These are phyloP conservation scores for Sporothrix sp. DNA, from an alignment of 2,329 filamentous ascomycete genomes.

Conservation along the genomic window DNA sequence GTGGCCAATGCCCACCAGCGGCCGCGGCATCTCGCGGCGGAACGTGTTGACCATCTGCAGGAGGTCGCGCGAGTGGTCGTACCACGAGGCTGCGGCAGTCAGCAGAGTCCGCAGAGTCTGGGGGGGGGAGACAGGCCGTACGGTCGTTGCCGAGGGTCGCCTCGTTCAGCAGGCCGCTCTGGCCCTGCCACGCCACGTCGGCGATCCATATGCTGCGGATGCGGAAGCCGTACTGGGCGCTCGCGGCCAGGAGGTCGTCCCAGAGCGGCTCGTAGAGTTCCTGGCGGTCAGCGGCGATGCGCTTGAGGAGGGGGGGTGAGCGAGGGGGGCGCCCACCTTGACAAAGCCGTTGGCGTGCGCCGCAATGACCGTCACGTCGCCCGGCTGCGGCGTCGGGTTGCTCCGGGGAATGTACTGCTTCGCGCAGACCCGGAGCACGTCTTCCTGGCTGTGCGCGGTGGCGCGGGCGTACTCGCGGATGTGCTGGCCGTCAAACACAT, in stretches of 20 bases:
- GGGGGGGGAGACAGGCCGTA: slow-evolving; percentile 31
- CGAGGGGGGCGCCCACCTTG: slow-evolving; percentile 46
- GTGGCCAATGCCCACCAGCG: slow-evolving; percentile 77
- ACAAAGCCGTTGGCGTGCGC: slow-evolving; percentile 89
- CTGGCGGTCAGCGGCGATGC: too few species aligned
- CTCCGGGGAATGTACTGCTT: slow-evolving; percentile 80
- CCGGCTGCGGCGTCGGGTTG: slow-evolving; percentile 56
- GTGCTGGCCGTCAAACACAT: slow-evolving; percentile 63
- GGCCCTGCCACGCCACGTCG: slow-evolving; percentile 77
- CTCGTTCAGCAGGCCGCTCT: slow-evolving; percentile 70
- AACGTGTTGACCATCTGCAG: slow-evolving; percentile 79
- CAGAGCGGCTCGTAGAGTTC: slow-evolving; percentile 90
- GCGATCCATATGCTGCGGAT: slow-evolving; percentile 84
- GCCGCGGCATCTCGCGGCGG: slow-evolving; percentile 67
- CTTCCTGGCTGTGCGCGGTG: slow-evolving; percentile 62
- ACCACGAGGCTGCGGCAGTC: slow-evolving; percentile 58
- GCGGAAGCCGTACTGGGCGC: slow-evolving; percentile 50
- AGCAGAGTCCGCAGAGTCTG: too few species aligned
- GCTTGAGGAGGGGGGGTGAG: background rate
- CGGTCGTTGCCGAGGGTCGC: slow-evolving; percentile 71
- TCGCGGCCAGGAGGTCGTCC: slow-evolving; percentile 62
- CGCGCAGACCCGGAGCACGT: slow-evolving; percentile 61
- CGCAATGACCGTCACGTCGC: slow-evolving; percentile 76
- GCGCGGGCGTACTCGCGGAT: slow-evolving; percentile 73
- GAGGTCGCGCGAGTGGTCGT: slow-evolving; percentile 76